phyloP scores from a whole-genome alignment of 257 asterid genomes.

The Penstemon barbatus region DNA sequence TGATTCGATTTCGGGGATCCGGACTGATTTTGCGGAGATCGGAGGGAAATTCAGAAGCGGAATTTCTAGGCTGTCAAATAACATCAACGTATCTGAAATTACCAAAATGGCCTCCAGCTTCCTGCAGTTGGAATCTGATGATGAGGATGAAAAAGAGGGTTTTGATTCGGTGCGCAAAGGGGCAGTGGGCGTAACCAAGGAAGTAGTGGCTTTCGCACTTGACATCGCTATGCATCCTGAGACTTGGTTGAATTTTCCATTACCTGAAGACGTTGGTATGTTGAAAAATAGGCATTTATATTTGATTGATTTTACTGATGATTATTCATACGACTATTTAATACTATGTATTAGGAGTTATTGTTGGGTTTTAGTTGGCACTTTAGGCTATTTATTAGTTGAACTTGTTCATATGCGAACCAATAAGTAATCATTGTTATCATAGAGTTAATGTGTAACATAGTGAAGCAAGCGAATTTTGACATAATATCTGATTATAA shows the following conservation, averaged over 20 bases:
- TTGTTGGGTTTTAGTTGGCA: not conserved
- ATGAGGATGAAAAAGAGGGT: slow-evolving; percentile 42
- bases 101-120: slow-evolving; percentile 84
- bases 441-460: no score
- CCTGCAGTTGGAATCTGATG: slow-evolving; percentile 80
- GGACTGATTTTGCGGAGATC: slow-evolving; percentile 87
- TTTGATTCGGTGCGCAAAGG: slow-evolving; percentile 42
- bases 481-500: no score
- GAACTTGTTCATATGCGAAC: no score
- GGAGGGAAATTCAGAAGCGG: slow-evolving; percentile 92
- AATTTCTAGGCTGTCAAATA: slow-evolving; percentile 72
- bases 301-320: not conserved
- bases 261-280: slow-evolving; percentile 55
- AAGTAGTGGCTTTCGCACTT: slow-evolving; percentile 74
- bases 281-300: slow-evolving; percentile 26
- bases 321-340: not conserved
- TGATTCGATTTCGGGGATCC: slow-evolving; percentile 57
- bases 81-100: slow-evolving; percentile 79
- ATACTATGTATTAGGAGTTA: not conserved
- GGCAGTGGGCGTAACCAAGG: slow-evolving; percentile 82
- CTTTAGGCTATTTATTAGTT: no score
- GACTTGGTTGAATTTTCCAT: slow-evolving; percentile 94
- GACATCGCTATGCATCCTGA: slow-evolving; percentile 87
- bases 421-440: no score
- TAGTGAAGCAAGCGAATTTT: no score